A percentile compares a stretch with the other conserved stretches of the same genome.
Conservation (phyloP, 805 yeast species). For the Starmerella bombi region DNA sequence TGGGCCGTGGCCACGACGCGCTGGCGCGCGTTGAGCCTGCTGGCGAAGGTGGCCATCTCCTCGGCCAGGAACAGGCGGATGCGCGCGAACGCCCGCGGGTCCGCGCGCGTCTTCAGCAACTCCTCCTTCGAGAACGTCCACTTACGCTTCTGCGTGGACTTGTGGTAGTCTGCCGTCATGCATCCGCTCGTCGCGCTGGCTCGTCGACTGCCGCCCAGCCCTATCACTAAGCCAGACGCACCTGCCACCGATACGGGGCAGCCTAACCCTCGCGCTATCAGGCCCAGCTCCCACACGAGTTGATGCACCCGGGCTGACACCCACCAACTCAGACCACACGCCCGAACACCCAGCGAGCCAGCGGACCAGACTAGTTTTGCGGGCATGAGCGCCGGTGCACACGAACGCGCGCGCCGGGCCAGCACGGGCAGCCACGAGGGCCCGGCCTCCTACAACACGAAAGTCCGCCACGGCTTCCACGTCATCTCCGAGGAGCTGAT, state of each 20-base stretch:
- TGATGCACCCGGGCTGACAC: too few relatives aligned
- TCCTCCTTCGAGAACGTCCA: conserved; percentile 71
- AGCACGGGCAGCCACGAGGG: neutral
- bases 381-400: neutral
- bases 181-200: too few relatives aligned
- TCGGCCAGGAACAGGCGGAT: conserved; percentile 60
- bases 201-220: too few relatives aligned
- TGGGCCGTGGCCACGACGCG: conserved; percentile 82
- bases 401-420: neutral
- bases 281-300: too few relatives aligned
- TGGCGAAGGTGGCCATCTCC: conserved; percentile 59
- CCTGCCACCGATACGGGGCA: too few relatives aligned
- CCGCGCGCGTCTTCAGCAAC: conserved; percentile 33
- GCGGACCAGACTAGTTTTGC: too few relatives aligned
- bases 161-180: conserved; percentile 62
- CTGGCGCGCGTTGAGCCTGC: conserved; percentile 66
- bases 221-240: too few relatives aligned
- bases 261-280: too few relatives aligned
- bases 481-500: conserved; percentile 21
- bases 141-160: conserved; percentile 59
- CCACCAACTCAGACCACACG: too few relatives aligned
- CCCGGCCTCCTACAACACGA: conserved; percentile 21
- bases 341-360: too few relatives aligned
- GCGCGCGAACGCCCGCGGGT: conserved; percentile 24
- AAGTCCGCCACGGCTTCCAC: conserved; percentile 45